These are phyloP conservation scores for Waltergamsia citrina DNA, from an alignment of 2,329 filamentous ascomycete species.

Conservation along the genomic window DNA sequence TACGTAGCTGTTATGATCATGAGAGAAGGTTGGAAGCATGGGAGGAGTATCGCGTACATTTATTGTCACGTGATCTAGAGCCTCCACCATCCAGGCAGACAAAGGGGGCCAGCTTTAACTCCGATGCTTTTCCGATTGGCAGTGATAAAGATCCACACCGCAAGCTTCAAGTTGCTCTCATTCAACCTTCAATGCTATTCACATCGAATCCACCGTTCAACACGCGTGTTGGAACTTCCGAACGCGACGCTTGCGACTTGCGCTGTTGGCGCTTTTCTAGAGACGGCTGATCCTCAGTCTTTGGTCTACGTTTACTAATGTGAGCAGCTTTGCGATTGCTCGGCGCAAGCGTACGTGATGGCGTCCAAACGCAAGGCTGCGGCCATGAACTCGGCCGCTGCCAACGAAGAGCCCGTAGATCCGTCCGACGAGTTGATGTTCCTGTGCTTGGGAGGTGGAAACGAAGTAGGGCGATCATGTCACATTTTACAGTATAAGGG, in stretches of 20 bases:
- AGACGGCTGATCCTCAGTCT: too few relatives aligned
- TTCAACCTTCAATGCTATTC: too few relatives aligned
- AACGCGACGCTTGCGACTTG: conserved; percentile 7
- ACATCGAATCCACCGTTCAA: too few relatives aligned
- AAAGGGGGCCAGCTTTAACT: too few relatives aligned
- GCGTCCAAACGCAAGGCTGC: conserved; percentile 86
- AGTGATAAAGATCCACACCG: too few relatives aligned
- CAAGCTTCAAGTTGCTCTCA: too few relatives aligned
- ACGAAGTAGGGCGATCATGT: conserved; percentile 93
- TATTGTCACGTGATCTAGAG: conserved; percentile 6
- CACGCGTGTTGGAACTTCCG: too few relatives aligned
- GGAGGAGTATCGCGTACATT: conserved; percentile 3
- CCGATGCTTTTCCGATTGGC: too few relatives aligned
- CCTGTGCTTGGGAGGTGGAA: conserved; percentile 85
- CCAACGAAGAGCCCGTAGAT: conserved; percentile 77
- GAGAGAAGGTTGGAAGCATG: not conserved
- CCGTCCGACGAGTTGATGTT: conserved; percentile 93
- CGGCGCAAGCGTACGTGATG: conserved; percentile 40
- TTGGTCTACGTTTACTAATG: conserved; percentile 4
- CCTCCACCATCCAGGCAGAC: too few relatives aligned
- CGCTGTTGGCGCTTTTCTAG: too few relatives aligned
- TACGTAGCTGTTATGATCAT: not conserved
- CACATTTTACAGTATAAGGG: conserved; percentile 99
- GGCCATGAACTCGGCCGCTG: conserved; percentile 57
- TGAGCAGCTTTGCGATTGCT: not conserved